phyloP scores from a whole-genome alignment of 805 yeast species.

The Metschnikowia matae region DNA sequence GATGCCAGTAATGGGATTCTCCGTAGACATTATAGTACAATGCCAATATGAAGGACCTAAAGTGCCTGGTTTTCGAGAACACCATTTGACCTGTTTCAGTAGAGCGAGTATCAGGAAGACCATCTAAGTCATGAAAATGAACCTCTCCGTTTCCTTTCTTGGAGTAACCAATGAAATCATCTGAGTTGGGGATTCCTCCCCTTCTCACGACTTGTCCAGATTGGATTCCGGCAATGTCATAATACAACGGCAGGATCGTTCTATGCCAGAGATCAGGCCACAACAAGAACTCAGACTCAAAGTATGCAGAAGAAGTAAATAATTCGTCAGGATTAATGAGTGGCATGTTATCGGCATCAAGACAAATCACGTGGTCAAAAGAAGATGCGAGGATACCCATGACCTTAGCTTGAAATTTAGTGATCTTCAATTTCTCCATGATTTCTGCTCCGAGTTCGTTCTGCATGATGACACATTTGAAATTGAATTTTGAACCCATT shows the following conservation, averaged over 20 bases:
- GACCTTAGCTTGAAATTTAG: constrained; percentile 28
- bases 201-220: constrained; percentile 29
- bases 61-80: constrained; percentile 29
- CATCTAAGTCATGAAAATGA: constrained; percentile 30
- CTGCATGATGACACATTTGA: constrained; percentile 26
- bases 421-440: constrained; percentile 15
- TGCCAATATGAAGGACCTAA: constrained; percentile 25
- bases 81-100: constrained; percentile 36
- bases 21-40: constrained; percentile 34
- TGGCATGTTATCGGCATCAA: constrained; percentile 35
- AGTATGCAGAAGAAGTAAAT: constrained; percentile 22
- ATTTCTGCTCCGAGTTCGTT: constrained; percentile 22
- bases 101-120: constrained; percentile 25
- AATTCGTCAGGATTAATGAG: constrained; percentile 28
- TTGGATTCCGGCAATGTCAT: constrained; percentile 28
- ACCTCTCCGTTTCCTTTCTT: constrained; percentile 15
- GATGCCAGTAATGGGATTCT: constrained; percentile 22
- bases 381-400: constrained; percentile 32
- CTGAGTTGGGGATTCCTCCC: constrained; percentile 26
- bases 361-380: constrained; percentile 29
- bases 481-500: constrained; percentile 23
- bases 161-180: constrained; percentile 19
- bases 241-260: constrained; percentile 29
- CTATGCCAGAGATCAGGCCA: constrained; percentile 39
- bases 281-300: constrained; percentile 25